Evolutionary conservation across 2,329 filamentous ascomycete species (phyloP), one percentile per base, ranked within the genome.

Genomic region (Claviceps digitariae): DNA sequence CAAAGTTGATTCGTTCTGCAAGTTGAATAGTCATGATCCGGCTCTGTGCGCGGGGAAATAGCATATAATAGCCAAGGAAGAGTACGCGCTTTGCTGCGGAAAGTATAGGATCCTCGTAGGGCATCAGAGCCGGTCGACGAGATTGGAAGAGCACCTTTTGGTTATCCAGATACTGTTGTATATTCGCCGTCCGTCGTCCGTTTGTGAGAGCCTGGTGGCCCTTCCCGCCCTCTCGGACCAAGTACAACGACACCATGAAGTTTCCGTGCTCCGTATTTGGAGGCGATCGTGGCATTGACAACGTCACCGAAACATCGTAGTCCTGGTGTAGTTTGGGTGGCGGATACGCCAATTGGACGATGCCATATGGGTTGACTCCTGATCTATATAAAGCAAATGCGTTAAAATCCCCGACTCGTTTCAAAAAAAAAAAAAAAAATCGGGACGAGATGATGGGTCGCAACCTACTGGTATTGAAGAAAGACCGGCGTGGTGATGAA

Each of bases 161-260:
- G 6, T 61, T 61, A 36, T 64, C 67, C 52, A 76, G 66, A 23
- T 71, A 67, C 43, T 60, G 56, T 53, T 68, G 64, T n/a, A 58
- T 53, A 29, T 59, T 58, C 6, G 29, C 12, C 31, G 20, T 36
- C 12, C 46, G 52, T 36, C 40, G 45, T 17, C 46, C 49, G 21
- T 5, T 31, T 17, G 41, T 20, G 4, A n/a, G 40, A 17, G 46
- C 40, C 44, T 54, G 50, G 36, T 50, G 31, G 34, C 27, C 38
- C 4, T 50, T 52, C 6, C 10, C 46, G 9, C 41, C 40, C 7
- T 54, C 54, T 27, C 75, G 75, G 50, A 87, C 76, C 51, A 95
- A 78, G 56, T 82, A 78, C 17, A 95, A 72, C 48, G 87, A 84
- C 20, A 97, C 73, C 93, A 98, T 98, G 74, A 96, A 97, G 70